phyloP scores from a whole-genome alignment of 2,329 filamentous ascomycete genomes.

The Alternaria longipes region DNA sequence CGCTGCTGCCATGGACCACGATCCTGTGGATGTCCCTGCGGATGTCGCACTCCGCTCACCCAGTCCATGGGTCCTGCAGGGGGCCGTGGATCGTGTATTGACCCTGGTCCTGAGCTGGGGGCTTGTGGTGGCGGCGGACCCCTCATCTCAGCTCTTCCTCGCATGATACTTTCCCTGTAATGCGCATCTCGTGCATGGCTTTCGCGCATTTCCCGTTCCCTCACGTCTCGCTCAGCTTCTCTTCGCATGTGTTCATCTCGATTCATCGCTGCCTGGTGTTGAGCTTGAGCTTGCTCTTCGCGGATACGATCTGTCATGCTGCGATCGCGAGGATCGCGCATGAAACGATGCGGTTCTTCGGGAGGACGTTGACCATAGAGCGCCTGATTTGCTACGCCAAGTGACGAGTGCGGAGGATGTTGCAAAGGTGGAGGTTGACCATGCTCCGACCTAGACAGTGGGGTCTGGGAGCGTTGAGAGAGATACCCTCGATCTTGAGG shows the following conservation, averaged over 20 bases:
- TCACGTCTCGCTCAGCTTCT: slow-evolving; percentile 36
- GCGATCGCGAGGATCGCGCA: slow-evolving; percentile 29
- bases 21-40: slow-evolving; percentile 30
- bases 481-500: slow-evolving; percentile 41
- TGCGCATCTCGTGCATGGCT: slow-evolving; percentile 29
- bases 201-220: slow-evolving; percentile 32
- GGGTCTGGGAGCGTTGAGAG: slow-evolving; percentile 47
- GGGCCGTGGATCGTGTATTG: slow-evolving; percentile 26
- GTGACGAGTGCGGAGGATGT: slow-evolving; percentile 44
- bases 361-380: slow-evolving; percentile 39
- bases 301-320: slow-evolving; percentile 42
- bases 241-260: slow-evolving; percentile 36
- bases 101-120: slow-evolving; percentile 25
- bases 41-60: slow-evolving; percentile 30
- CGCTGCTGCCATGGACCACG: slow-evolving; percentile 30
- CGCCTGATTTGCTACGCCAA: slow-evolving; percentile 38
- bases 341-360: slow-evolving; percentile 43
- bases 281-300: slow-evolving; percentile 37
- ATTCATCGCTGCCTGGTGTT: slow-evolving; percentile 34
- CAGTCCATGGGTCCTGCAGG: slow-evolving; percentile 32
- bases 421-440: slow-evolving; percentile 41
- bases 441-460: slow-evolving; percentile 41
- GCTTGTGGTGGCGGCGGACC: slow-evolving; percentile 24
- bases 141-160: slow-evolving; percentile 28
- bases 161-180: slow-evolving; percentile 32